Percentiles rank a stretch among this genome's conserved stretches.
Evolutionary conservation across 2,329 filamentous ascomycete genomes (phyloP).

Genomic region (Penicillium crustosum): DNA sequence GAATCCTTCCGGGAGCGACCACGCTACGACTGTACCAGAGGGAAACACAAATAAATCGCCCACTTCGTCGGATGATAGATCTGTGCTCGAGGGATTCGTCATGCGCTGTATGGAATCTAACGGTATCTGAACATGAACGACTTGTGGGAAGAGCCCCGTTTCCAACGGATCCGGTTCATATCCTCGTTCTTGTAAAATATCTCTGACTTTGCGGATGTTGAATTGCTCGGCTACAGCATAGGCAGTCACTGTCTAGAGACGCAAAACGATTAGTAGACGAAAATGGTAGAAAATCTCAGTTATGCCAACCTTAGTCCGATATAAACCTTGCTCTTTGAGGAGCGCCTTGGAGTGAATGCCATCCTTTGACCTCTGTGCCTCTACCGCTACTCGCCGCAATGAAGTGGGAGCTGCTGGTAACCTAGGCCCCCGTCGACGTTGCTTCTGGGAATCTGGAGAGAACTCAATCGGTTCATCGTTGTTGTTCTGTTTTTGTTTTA

Average conservation of each 20-base stretch:
- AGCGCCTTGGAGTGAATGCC: conserved; percentile 51
- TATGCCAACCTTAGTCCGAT: conserved; percentile 38
- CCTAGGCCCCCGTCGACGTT: conserved; percentile 52
- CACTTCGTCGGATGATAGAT: conserved; percentile 48
- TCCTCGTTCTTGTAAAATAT: conserved; percentile 58
- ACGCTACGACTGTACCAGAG: conserved; percentile 88
- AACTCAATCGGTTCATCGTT: conserved; percentile 19
- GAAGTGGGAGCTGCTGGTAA: conserved; percentile 66
- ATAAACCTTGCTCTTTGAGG: conserved; percentile 36
- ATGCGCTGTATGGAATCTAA: conserved; percentile 48
- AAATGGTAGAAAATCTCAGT: background rate
- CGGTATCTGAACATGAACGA: conserved; percentile 59
- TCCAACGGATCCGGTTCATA: conserved; percentile 63
- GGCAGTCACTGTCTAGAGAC: conserved; percentile 56
- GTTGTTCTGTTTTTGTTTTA: conserved; percentile 43
- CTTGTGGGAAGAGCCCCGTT: conserved; percentile 64
- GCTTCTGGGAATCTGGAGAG: conserved; percentile 29
- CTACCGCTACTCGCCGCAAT: conserved; percentile 78
- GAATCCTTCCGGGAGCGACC: conserved; percentile 77
- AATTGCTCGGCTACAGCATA: conserved; percentile 69
- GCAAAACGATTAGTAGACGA: conserved; percentile 6
- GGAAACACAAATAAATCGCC: conserved; percentile 96
- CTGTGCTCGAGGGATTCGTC: conserved; percentile 41
- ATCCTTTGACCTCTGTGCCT: conserved; percentile 67
- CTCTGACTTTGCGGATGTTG: conserved; percentile 58